Evolutionary conservation across 495 filamentous ascomycete species (phyloP), one percentile per base, ranked within the genome.

Genomic region (Pseudoneurospora amorphoporcata): DNA sequence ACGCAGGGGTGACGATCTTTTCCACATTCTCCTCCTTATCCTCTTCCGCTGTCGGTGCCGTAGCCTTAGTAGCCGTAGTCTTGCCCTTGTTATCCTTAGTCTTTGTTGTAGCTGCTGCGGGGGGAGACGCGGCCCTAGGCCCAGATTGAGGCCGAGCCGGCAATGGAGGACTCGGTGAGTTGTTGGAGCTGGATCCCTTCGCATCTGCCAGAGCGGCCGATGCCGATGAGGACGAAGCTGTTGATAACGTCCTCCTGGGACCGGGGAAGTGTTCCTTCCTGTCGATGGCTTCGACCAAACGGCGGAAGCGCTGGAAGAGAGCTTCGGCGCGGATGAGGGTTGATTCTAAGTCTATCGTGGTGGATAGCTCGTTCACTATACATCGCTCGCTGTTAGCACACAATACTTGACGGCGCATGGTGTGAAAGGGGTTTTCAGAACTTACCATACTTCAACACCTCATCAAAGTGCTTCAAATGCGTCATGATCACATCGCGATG

Each of bases 381-480:
- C 23, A 23, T 23, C 23, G 23, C 23, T 23, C 23, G 23, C 23
- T 23, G 23, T 10, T 12, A 23, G 16, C 40, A 42, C 40, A 16
- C 23, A 47, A 58, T 14, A 7, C 8, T 70, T 45, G 65, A 23
- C 23, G 23, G 16, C 68, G 37, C 14, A n/a, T 19, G 39, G 3
- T 19, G 43, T 40, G 47, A 69, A 45, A 41, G 69, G 8, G 68
- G 23, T 3, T 10, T 8, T 42, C n/a, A 58, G 41, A 38, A 84
- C 91, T 70, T 87, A 95, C 93, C 87, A 77, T 98, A 98, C 85
- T 99, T 99, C 32, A 99, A 82, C 38, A 99, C 94, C 79, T 98
- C 96, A 76, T 99, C 95, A 83, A 99, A 99, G 75, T 94, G 91
- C 81, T 92, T 91, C 68, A 98, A 82, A 84, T 98, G 95, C 41